Percentiles rank a stretch among this genome's conserved stretches.
Conservation (phyloP, 768 basidiomycete species). For the Hygrocybe punicea region DNA sequence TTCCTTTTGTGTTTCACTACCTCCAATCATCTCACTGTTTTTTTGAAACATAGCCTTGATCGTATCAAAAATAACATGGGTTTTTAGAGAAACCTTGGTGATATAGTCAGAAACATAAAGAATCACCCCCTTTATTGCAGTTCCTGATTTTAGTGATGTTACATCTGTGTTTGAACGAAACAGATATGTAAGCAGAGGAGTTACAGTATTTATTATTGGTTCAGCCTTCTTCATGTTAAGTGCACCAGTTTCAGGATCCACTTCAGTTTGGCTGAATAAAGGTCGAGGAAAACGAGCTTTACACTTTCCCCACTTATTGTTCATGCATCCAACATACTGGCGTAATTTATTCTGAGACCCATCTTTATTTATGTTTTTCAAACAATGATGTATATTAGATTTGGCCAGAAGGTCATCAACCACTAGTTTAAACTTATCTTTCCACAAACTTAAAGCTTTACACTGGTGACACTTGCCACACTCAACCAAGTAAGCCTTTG, state of each 20-base stretch:
- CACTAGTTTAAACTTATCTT: constrained; percentile 10
- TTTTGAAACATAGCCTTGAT: constrained; percentile 22
- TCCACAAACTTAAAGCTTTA: constrained; percentile 13
- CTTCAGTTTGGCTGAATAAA: constrained; percentile 13
- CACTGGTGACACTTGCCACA: constrained; percentile 8
- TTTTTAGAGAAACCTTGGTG: constrained; percentile 34
- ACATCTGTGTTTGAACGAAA: constrained; percentile 38
- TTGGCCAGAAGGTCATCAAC: constrained; percentile 26
- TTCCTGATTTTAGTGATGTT: constrained; percentile 32
- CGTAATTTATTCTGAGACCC: constrained; percentile 11
- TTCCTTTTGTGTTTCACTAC: constrained; percentile 4
- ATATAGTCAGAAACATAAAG: constrained; percentile 39
- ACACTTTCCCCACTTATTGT: constrained; percentile 30
- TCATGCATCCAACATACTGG: constrained; percentile 17
- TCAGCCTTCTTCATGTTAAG: constrained; percentile 32
- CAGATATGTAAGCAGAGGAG: constrained; percentile 26
- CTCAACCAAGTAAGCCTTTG: constrained; percentile 10
- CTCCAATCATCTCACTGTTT: constrained; percentile 19
- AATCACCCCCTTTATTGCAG: constrained; percentile 32
- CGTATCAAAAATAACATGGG: constrained; percentile 32
- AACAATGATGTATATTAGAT: constrained; percentile 32
- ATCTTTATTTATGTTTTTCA: constrained; percentile 13
- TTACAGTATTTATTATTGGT: constrained; percentile 32
- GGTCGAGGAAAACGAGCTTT: constrained; percentile 34
- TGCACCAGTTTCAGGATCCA: constrained; percentile 29